Conservation (phyloP, 805 yeast genomes). For the Myxozyma monticola region DNA sequence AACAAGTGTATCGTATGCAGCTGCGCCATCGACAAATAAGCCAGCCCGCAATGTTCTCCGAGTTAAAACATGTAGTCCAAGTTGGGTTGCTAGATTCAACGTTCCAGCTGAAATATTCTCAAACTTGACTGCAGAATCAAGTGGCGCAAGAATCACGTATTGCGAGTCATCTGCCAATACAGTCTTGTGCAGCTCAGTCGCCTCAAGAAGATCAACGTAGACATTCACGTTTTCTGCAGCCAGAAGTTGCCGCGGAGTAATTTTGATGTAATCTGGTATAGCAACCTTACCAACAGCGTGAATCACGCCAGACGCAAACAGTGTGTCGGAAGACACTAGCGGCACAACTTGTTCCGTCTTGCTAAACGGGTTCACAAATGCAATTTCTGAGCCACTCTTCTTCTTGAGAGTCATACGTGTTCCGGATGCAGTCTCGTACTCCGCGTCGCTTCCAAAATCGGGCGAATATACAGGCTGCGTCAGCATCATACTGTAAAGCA, state of each 20-base stretch:
- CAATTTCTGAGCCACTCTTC: neutral
- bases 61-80: slow-evolving; percentile 22
- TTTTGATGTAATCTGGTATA: slow-evolving; percentile 19
- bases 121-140: slow-evolving; percentile 7
- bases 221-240: slow-evolving; percentile 10
- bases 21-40: slow-evolving; percentile 7
- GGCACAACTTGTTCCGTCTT: neutral
- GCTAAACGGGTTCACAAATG: slow-evolving; percentile 2
- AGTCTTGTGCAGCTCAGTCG: slow-evolving; percentile 1
- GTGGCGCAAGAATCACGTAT: slow-evolving; percentile 23
- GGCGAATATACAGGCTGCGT: slow-evolving; percentile 19
- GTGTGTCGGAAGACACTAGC: slow-evolving; percentile 8
- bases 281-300: slow-evolving; percentile 21
- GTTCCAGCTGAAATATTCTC: slow-evolving; percentile 11
- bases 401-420: slow-evolving; percentile 8
- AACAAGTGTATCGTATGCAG: slow-evolving; percentile 14
- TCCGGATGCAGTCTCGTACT: slow-evolving; percentile 15
- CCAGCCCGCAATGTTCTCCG: slow-evolving; percentile 11
- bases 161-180: slow-evolving; percentile 16
- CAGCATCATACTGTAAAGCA: slow-evolving; percentile 15
- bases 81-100: slow-evolving; percentile 11
- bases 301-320: slow-evolving; percentile 23
- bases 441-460: neutral
- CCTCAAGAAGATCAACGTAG: slow-evolving; percentile 22
- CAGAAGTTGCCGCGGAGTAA: slow-evolving; percentile 23